Percentiles rank a stretch among this genome's conserved stretches.
phyloP scores from a whole-genome alignment of 768 basidiomycete genomes.

The Leccinum aurantiacum region DNA sequence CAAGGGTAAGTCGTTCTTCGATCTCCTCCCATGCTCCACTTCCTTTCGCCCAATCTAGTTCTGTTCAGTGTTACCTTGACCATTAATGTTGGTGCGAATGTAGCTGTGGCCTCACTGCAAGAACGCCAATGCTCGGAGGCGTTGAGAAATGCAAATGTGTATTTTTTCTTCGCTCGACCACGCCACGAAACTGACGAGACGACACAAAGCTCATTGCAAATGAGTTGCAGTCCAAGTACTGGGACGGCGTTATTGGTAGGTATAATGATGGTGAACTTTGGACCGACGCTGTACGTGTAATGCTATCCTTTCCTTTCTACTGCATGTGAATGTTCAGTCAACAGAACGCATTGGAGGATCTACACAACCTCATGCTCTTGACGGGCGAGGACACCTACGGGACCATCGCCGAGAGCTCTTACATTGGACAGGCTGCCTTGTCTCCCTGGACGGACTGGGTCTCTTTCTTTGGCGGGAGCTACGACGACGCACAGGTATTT shows the following conservation, averaged over 20 bases:
- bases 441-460: conserved; percentile 44
- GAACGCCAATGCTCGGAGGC: conserved; percentile 9
- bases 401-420: conserved; percentile 42
- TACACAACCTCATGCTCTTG: conserved; percentile 59
- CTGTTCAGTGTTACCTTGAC: conserved; percentile 1
- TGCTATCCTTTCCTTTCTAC: not conserved
- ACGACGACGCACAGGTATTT: conserved; percentile 53
- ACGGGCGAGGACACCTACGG: conserved; percentile 34
- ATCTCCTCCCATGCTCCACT: conserved; percentile 4
- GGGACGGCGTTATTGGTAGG: conserved; percentile 38
- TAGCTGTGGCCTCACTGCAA: not conserved
- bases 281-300: conserved; percentile 51
- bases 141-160: conserved; percentile 14
- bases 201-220: conserved; percentile 25
- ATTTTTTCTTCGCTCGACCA: not conserved
- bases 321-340: not conserved
- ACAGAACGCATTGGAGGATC: conserved; percentile 57
- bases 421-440: conserved; percentile 45
- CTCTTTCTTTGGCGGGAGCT: conserved; percentile 44
- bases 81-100: not conserved
- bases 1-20: no score
- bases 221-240: conserved; percentile 39
- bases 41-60: not conserved
- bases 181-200: not conserved
- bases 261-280: conserved; percentile 53